Conservation (phyloP, 768 basidiomycete species). For the Sporobolomyces roseus region DNA sequence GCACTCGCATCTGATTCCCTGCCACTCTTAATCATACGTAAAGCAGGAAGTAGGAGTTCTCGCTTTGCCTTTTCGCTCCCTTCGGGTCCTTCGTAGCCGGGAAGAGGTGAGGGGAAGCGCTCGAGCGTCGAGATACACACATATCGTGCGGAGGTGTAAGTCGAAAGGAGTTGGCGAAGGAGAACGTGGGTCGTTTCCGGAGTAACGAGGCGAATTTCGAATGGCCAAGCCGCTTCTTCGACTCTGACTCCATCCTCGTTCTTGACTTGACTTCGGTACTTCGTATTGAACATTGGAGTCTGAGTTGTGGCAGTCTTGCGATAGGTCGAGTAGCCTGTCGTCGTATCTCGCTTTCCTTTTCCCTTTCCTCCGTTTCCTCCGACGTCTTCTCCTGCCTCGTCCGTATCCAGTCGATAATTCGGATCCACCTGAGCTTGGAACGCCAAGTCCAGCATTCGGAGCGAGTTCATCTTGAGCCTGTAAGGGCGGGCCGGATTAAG, state of each 20-base stretch:
- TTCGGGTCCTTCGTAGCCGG: constrained; percentile 31
- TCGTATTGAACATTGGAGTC: constrained; percentile 21
- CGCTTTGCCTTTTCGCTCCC: constrained; percentile 26
- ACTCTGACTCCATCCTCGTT: background rate
- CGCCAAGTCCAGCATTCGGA: constrained; percentile 35
- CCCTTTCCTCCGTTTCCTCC: background rate
- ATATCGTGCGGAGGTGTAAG: constrained; percentile 33
- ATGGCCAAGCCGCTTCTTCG: constrained; percentile 18
- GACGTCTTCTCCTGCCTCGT: background rate
- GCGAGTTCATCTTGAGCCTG: constrained; percentile 38
- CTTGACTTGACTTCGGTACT: constrained; percentile 5
- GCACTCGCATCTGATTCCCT: constrained; percentile 39
- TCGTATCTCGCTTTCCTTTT: constrained; percentile 6
- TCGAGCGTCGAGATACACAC: constrained; percentile 37
- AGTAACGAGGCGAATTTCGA: constrained; percentile 24
- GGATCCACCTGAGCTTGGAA: constrained; percentile 34
- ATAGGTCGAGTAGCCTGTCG: constrained; percentile 34
- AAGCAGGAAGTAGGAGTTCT: constrained; percentile 34
- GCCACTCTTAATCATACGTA: constrained; percentile 39
- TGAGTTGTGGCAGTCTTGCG: constrained; percentile 29
- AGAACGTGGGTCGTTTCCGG: constrained; percentile 31
- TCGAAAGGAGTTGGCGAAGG: constrained; percentile 36
- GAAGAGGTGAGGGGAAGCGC: constrained; percentile 35
- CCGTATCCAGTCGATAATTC: constrained; percentile 15
- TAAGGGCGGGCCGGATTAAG: constrained; percentile 37